Base-by-base conservation (phyloP, 805 yeast genomes). In the Starmerella scarabaei region DNA sequence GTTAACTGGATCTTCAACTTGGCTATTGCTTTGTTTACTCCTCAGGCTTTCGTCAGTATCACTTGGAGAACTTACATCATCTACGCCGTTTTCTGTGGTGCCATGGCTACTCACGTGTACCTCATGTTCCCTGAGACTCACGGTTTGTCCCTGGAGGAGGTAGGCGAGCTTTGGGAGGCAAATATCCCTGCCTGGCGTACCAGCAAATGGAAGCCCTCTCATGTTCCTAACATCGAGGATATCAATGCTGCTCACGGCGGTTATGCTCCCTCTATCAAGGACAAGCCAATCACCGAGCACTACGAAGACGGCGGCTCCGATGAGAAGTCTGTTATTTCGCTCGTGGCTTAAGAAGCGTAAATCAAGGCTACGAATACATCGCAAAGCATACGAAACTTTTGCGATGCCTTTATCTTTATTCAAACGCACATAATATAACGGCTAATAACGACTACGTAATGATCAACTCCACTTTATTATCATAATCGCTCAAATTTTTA, bases 1-100 rank as follows among this genome's bases (percentile, higher is more conserved):
- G 73, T 85, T 34, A 80, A 81, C 63, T 80, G 91, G 91, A 57
- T 77, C 31, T 77, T 75, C 64, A 80, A 80, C 63, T 79, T 80
- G 59, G 73, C 69, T 20, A 77, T 79, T 58, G 81, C 82, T n/a
- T 74, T 55, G 76, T 51, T 48, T 56, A 72, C 79, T 11, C 80
- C 80, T 17, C 53, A 65, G 3, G 65, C 75, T 1, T 71, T 73
- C 59, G 58, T 62, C 41, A 70, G 68, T 55, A 72, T 75, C 44
- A 63, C 69, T 30, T 74, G 79, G 78, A 72, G 66, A 55, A 71
- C 80, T 9, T 75, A 74, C 55, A 60, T 66, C 41, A 65, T 75
- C 18, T 52, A 39, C 36, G 53, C 48, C 3, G 43, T 48, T 3
- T 50, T 43, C 44, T 37, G 49, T 24, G 31, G 21, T n/a, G 43